phyloP scores from a whole-genome alignment of 495 filamentous ascomycete genomes.

The Physcia stellaris region DNA sequence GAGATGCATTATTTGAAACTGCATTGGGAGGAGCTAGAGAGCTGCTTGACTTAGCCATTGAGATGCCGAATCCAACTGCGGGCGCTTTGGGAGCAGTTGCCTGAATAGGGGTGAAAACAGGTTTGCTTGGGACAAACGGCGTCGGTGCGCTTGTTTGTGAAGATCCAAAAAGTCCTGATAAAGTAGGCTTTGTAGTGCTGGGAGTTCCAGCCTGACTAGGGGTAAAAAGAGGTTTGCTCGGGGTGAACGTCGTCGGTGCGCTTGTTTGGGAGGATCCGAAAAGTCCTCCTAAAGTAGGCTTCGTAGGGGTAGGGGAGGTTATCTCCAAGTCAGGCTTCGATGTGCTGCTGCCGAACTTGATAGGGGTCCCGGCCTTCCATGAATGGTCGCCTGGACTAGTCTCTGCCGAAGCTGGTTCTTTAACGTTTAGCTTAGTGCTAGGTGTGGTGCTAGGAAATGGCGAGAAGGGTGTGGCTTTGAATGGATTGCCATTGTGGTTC shows the following conservation, averaged over 20 bases:
- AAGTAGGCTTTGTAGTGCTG: conserved; percentile 21
- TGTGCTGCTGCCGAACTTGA: conserved; percentile 28
- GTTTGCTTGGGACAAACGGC: conserved; percentile 13
- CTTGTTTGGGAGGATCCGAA: conserved; percentile 29
- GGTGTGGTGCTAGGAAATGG: neutral
- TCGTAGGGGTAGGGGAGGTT: conserved; percentile 19
- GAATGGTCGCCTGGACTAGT: conserved; percentile 31
- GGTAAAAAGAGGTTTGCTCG: conserved; percentile 12
- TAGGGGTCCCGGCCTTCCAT: conserved; percentile 37
- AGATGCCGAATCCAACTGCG: conserved; percentile 22
- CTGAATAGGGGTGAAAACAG: conserved; percentile 19
- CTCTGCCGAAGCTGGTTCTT: conserved; percentile 13
- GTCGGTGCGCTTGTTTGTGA: conserved; percentile 19
- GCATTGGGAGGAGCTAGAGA: conserved; percentile 26
- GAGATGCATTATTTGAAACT: conserved; percentile 30
- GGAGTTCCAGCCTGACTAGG: conserved; percentile 20
- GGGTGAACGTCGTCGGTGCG: conserved; percentile 9
- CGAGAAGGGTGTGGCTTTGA: neutral
- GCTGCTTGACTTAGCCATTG: conserved; percentile 21
- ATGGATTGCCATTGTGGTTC: too few relatives aligned
- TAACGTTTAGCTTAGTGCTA: neutral
- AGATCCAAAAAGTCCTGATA: conserved; percentile 31
- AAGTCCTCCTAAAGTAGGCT: conserved; percentile 26
- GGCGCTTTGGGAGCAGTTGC: conserved; percentile 13
- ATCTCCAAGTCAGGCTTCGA: conserved; percentile 17